Evolutionary conservation across 345 rosid species (phyloP), one percentile per base, ranked within the genome.

Genomic region (Citrus glauca): DNA sequence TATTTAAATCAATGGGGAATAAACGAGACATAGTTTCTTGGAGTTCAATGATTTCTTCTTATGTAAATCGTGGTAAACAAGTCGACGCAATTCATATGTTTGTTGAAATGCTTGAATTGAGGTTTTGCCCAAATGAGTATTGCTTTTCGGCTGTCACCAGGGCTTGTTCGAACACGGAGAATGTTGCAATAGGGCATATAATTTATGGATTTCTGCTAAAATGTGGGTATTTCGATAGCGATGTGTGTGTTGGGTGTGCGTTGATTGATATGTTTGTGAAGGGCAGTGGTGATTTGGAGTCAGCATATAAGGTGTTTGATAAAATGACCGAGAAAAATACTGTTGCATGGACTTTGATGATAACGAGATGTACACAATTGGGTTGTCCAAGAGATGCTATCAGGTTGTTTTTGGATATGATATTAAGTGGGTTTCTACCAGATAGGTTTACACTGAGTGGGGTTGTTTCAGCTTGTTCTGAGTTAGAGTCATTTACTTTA

Each of bases 41-140:
- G 95, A 89, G 95, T 71, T 85, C 95, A 4, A 88, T 91, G 87
- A 91, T 89, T 78, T 87, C 94, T 40, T 89, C 93, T 81, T 88
- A 80, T 17, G 92, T 87, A n/a, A 89, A 83, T 28, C 88, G 87
- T 11, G 85, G 82, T 8, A 88, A 78, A 81, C 84, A 83, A 20
- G 40, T 48, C 7, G 84, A 91, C 25, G 91, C 93, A 5, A 75
- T 90, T 67, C 64, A 32, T 27, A 32, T 81, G 59, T 94, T 86
- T 35, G 55, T 91, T 76, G 85, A 80, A 75, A 86, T 91, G 92
- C 69, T 94, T 63, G 85, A 79, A 10, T 66, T 67, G n/a, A 93
- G 94, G 81, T 82, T 90, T 73, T 72, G 65, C 72, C 96, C 96
- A 1, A 89, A 91, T 37, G 93, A 91, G 78, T 93, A 88, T 61